Conservation (phyloP, 2,329 filamentous ascomycete species). For the Talaromyces amestolkiae region DNA sequence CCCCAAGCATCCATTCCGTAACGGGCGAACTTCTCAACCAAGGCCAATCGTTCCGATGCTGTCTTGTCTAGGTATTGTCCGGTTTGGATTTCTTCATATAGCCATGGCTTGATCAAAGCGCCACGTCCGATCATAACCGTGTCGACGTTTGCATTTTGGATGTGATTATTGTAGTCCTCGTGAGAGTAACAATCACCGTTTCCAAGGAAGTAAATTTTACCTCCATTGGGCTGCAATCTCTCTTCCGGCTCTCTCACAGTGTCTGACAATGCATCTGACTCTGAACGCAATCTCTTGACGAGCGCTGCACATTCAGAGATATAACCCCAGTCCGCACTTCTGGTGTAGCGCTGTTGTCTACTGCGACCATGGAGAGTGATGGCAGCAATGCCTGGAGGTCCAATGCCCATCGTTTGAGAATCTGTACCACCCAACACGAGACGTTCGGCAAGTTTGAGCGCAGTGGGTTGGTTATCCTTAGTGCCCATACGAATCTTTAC, state of each 20-base stretch:
- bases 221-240: constrained; percentile 65
- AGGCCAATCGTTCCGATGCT: constrained; percentile 75
- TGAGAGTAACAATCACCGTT: constrained; percentile 98
- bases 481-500: constrained; percentile 94
- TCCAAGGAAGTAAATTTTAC: constrained; percentile 85
- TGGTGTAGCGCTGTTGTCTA: constrained; percentile 90
- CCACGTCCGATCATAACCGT: constrained; percentile 97
- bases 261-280: constrained; percentile 66
- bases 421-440: constrained; percentile 78
- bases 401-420: constrained; percentile 62
- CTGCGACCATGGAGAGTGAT: constrained; percentile 92
- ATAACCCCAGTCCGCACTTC: constrained; percentile 89
- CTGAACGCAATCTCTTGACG: constrained; percentile 73
- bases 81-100: constrained; percentile 92
- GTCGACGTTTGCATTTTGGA: constrained; percentile 77
- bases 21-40: constrained; percentile 84
- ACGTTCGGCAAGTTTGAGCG: constrained; percentile 75
- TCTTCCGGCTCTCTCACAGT: constrained; percentile 75
- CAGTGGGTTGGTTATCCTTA: constrained; percentile 73
- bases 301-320: constrained; percentile 86
- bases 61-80: constrained; percentile 96
- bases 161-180: constrained; percentile 75
- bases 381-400: constrained; percentile 84
- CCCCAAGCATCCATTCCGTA: constrained; percentile 95
- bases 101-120: constrained; percentile 94